Evolutionary conservation across 106 monocot species (phyloP), one percentile per base, ranked within the genome.

Genomic region (Allium cepa): DNA sequence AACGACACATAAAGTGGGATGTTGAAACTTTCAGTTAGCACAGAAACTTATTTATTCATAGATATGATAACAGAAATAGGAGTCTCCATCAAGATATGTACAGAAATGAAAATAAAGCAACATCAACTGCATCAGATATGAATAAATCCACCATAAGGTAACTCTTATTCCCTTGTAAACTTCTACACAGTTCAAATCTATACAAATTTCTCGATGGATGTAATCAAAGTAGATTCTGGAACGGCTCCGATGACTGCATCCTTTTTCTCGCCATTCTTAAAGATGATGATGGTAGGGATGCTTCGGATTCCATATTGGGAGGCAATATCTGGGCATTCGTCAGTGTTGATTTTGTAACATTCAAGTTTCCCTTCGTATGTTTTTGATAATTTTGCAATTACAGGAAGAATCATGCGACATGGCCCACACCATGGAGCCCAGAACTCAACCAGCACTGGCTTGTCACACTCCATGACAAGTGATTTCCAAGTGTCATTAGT

Each of bases 351-450:
- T 64, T 90, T 86, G 28, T 80, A 73, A 73, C 80, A 90, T 60
- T 81, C 75, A 59, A 90, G 61, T 53, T 83, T 90, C 8, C 86
- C 86, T 71, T 80, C 78, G 27, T 90, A 90, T 0, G 49, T 52
- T 55, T 83, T 86, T 7, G 86, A 83, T 11, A 90, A 73, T 56
- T 90, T 86, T 53, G 50, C 76, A 15, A 90, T 57, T 36, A 74
- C 49, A 2, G 90, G 85, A 59, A 78, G 77, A 17, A 90, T 79
- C 86, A 83, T 73, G 1, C 81, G 52, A 72, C 86, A 86, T 3
- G 90, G 90, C 10, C 90, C 86, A 27, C 86, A 91, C 86, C 90
- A 91, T 10, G 90, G 76, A 63, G 86, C 86, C 90, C 86, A 86
- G 63, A 87, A 91, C 60, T 84, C 86, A 18, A 91, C 79, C 6